Evolutionary conservation across 495 filamentous ascomycete genomes (phyloP), one percentile per base, ranked within the genome.

Genomic region (Penicillium antarcticum): DNA sequence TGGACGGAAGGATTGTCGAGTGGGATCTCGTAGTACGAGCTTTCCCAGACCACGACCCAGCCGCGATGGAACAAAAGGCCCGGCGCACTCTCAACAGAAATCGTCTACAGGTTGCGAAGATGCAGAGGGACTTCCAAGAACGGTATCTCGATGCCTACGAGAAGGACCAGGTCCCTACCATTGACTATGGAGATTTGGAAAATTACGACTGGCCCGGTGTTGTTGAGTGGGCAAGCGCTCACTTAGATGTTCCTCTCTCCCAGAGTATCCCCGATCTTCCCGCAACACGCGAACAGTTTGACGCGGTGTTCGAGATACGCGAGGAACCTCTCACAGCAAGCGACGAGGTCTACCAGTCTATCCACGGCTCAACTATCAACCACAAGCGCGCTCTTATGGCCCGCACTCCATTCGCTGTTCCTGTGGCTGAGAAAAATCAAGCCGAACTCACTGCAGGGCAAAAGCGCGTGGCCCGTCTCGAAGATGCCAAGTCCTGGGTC

Each of bases 41-140:
- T 24, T 89, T 92, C 56, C 83, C 84, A 11, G 71, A 79, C n/a
- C 78, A 77, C 46, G 78, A 79, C 55, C 67, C 75, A 16, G 73
- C 68, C 35, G 75, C 74, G 34, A 68, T 95, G 8, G 73, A 79
- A 42, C 80, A 81, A 16, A 75, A 78, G 34, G 94, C 86, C 79
- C 73, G 70, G 24, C 69, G 55, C 6, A 66, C 87, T 10, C 75
- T 80, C 11, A 79, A 72, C 40, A 83, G 80, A 48, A 79, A 84
- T 40, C 77, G 78, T 41, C 70, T 78, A 9, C 78, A 82, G 21
- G 78, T 95, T 36, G 74, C 86, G 6, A 81, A 83, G 46, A 70
- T 97, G 60, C 84, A 86, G 23, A 69, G 70, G n/a, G 83, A 88
- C 53, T 95, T 97, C 62, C 87, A 90, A 53, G 75, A 83, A 29